Evolutionary conservation across 441 rosid genomes (phyloP), one percentile per base, ranked within the genome.

Genomic region (Omphalea diandra): DNA sequence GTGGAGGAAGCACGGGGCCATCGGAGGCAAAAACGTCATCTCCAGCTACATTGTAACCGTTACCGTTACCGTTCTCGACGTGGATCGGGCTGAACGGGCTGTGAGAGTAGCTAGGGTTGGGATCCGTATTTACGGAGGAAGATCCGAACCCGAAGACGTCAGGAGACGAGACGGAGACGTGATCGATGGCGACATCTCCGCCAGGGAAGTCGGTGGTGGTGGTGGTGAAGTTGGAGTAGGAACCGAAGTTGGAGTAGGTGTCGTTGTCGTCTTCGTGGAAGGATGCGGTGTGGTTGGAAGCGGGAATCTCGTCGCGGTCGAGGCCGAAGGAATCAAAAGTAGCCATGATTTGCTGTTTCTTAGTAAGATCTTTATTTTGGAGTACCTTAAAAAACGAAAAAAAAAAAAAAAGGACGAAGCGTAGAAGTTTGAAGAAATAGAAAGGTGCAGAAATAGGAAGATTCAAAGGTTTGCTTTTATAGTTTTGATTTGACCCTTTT

Each of bases 1-100:
- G 90, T 50, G 90, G 87, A 43, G 91, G 91, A 68, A 88, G 90
- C 64, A 88, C 65, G 32, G 90, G 88, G 0, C 87, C 91, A 67
- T 85, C 90, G 2, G 86, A 70, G 61, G 71, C 73, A 69, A 88
- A 88, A 18, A 80, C 43, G 58, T 68, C 71, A 22, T 75, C 89
- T 47, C 76, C 75, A 38, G 49, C 84, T 69, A 10, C 82, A 7
- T 72, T 76, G 32, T 78, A 80, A 0, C 83, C 85, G 41, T 81
- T 79, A 9, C 82, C 86, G 63, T 75, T 81, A 1, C 90, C 88
- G 68, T 85, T 87, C 73, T 82, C 87, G 3, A 65, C 83, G 47
- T 75, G 85, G 50, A 77, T 73, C 64, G 86, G 67, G 20, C 77
- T 83, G 79, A 75, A 89, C 26, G 89, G 82, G 31, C 83, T 75